Percentiles rank a stretch among this genome's conserved stretches.
Conservation (phyloP, 139 green algal genomes). For the Nannochloris sp. region DNA sequence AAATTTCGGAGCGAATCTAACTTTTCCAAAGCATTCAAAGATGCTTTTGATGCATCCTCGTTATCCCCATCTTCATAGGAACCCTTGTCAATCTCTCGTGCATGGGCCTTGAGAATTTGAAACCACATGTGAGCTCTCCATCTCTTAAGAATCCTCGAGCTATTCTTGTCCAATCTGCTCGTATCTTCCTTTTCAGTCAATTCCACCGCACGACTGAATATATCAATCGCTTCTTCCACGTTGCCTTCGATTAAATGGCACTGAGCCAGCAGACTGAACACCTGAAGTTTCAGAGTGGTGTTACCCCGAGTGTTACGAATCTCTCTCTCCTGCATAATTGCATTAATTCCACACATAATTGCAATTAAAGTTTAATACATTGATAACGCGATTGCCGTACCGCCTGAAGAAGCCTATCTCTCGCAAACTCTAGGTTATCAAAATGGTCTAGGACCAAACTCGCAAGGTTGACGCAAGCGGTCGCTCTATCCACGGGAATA, state of each 20-base stretch:
- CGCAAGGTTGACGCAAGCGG: conserved; percentile 8
- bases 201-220: not conserved
- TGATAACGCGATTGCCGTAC: not conserved
- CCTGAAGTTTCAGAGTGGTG: conserved; percentile 1
- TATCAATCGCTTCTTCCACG: not conserved
- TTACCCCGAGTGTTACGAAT: not conserved
- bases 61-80: too few species aligned
- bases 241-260: conserved; percentile 3
- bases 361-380: too few species aligned
- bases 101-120: too few species aligned
- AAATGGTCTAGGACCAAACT: conserved; percentile 21
- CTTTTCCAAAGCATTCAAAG: not conserved
- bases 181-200: not conserved
- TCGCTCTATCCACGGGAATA: conserved; percentile 7
- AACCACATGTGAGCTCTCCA: too few species aligned
- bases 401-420: conserved; percentile 1
- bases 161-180: not conserved
- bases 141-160: too few species aligned
- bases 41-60: not conserved
- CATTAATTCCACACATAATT: not conserved
- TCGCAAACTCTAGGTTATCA: conserved; percentile 8
- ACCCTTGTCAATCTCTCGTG: too few species aligned
- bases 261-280: not conserved
- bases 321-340: not conserved
- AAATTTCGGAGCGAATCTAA: not conserved